These are phyloP conservation scores for Scheffersomyces amazonensis DNA, from an alignment of 805 yeast genomes.

Conservation along the genomic window DNA sequence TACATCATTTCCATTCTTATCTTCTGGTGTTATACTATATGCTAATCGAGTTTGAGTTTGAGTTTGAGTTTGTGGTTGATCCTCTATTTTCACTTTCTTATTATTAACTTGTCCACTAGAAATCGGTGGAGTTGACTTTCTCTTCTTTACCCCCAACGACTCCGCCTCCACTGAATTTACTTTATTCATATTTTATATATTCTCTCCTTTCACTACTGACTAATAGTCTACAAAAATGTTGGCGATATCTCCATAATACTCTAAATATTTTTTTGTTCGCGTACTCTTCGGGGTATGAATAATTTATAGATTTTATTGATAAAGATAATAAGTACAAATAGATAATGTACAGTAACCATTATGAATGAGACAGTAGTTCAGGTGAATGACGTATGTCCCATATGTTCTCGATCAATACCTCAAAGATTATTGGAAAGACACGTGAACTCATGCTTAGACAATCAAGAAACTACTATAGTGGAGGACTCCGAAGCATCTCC, in stretches of 20 bases:
- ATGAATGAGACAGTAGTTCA: too few species aligned
- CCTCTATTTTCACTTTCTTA: neutral
- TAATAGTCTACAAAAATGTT: too few species aligned
- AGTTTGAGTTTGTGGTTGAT: neutral
- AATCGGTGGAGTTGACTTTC: slow-evolving; percentile 1
- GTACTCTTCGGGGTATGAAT: too few species aligned
- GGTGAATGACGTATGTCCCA: slow-evolving; percentile 40
- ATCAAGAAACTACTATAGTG: slow-evolving; percentile 13
- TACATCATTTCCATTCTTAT: slow-evolving; percentile 6
- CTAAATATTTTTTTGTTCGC: too few species aligned
- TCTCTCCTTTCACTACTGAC: too few species aligned
- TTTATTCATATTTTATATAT: too few species aligned
- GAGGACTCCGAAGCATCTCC: neutral
- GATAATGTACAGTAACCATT: too few species aligned
- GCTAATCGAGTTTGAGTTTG: neutral
- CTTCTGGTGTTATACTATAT: neutral
- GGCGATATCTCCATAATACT: too few species aligned
- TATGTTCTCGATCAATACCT: slow-evolving; percentile 27
- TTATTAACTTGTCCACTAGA: neutral
- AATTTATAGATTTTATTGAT: too few species aligned
- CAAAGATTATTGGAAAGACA: slow-evolving; percentile 30
- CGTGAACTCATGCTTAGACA: slow-evolving; percentile 39
- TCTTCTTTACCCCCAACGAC: too few species aligned
- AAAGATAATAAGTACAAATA: too few species aligned
- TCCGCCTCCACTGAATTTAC: too few species aligned